Conservation (phyloP, 345 rosid species). For the Arabidopsis arenosa region DNA sequence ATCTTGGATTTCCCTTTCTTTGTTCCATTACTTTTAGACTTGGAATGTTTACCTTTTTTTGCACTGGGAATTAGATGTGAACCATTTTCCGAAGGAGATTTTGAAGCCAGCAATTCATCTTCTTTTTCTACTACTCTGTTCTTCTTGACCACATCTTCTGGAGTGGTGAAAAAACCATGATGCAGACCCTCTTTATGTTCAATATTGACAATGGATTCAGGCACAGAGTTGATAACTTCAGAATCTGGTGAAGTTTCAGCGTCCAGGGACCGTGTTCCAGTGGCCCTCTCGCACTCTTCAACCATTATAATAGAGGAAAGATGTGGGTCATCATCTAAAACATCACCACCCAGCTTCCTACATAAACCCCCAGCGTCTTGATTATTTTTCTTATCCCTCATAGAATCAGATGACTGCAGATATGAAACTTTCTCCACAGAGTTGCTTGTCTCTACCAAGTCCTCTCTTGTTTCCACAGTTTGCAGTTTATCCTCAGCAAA, state of each 20-base stretch:
- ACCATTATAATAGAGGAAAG: constrained; percentile 46
- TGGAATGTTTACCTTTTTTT: constrained; percentile 51
- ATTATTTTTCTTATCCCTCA: constrained; percentile 46
- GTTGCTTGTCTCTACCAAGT: constrained; percentile 41
- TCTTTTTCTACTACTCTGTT: constrained; percentile 63
- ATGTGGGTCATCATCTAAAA: constrained; percentile 43
- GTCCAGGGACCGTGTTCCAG: constrained; percentile 56
- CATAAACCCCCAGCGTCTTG: constrained; percentile 42
- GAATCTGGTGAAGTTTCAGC: constrained; percentile 98
- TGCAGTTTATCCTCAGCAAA: constrained; percentile 45
- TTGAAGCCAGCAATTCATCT: constrained; percentile 40
- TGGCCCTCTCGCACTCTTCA: constrained; percentile 50
- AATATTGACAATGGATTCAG: constrained; percentile 57
- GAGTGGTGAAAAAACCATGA: constrained; percentile 48
- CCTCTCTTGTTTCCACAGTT: constrained; percentile 44
- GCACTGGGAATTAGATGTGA: constrained; percentile 41
- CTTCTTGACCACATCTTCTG: constrained; percentile 43
- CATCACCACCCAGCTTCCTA: constrained; percentile 54
- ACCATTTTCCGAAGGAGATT: constrained; percentile 43
- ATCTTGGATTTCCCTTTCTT: constrained; percentile 55
- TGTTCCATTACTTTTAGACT: constrained; percentile 56
- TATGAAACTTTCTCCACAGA: constrained; percentile 38
- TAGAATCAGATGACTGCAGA: constrained; percentile 44
- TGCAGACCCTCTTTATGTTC: constrained; percentile 51
- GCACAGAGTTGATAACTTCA: constrained; percentile 82